phyloP scores from a whole-genome alignment of 352 stramenopile species.

The Pythium vanterpoolii region DNA sequence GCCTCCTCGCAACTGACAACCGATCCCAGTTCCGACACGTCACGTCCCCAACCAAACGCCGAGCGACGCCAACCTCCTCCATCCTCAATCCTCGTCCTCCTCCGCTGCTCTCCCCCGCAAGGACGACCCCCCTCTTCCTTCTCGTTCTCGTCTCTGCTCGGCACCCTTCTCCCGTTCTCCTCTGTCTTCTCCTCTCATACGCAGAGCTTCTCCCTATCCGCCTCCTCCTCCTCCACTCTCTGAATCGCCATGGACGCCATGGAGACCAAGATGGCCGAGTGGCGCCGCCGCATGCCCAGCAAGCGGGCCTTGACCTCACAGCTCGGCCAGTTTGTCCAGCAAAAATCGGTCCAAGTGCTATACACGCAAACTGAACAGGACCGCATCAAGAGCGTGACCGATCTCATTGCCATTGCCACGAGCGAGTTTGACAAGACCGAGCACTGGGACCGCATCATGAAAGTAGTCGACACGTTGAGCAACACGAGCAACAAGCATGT shows the following conservation, averaged over 20 bases:
- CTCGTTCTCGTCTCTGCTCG: not conserved
- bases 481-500: conserved; percentile 56
- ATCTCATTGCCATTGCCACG: conserved; percentile 67
- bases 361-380: conserved; percentile 74
- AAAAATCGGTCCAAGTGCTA: conserved; percentile 71
- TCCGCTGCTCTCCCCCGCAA: not conserved
- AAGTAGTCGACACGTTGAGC: conserved; percentile 72
- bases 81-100: not conserved
- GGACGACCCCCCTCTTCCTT: not conserved
- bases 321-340: conserved; percentile 71
- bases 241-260: conserved; percentile 35
- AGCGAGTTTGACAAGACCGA: conserved; percentile 67
- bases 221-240: not conserved
- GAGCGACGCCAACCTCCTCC: not conserved
- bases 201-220: not conserved
- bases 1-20: conserved; percentile 3
- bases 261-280: conserved; percentile 67
- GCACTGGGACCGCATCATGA: conserved; percentile 71
- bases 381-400: conserved; percentile 69
- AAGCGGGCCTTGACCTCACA: conserved; percentile 63
- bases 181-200: no score
- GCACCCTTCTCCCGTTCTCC: not conserved
- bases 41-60: not conserved
- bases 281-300: conserved; percentile 66
- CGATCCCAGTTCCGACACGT: conserved; percentile 9